phyloP scores from a whole-genome alignment of 805 yeast species.

The Soucietia sequanensis region DNA sequence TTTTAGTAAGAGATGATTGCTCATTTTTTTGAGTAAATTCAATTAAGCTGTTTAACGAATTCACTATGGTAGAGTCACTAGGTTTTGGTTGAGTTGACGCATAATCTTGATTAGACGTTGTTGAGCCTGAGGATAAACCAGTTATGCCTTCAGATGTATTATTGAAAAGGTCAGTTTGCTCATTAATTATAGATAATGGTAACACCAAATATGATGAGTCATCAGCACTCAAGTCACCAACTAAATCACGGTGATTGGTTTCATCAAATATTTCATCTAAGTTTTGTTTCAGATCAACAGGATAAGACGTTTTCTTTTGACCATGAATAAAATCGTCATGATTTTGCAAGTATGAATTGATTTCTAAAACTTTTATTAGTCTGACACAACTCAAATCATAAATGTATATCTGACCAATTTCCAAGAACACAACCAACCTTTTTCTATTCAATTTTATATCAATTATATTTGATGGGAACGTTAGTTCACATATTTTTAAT shows the following conservation, averaged over 20 bases:
- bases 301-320: neutral
- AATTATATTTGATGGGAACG: slow-evolving; percentile 75
- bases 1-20: slow-evolving; percentile 9
- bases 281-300: neutral
- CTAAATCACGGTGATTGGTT: slow-evolving; percentile 12
- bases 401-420: slow-evolving; percentile 74
- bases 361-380: slow-evolving; percentile 48
- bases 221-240: slow-evolving; percentile 37
- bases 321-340: slow-evolving; percentile 3
- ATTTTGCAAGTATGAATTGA: slow-evolving; percentile 11
- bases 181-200: slow-evolving; percentile 29
- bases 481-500: slow-evolving; percentile 74
- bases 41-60: slow-evolving; percentile 17
- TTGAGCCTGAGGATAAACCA: slow-evolving; percentile 2
- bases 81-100: slow-evolving; percentile 15
- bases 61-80: slow-evolving; percentile 15
- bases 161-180: slow-evolving; percentile 32
- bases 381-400: slow-evolving; percentile 92
- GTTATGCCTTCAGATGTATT: slow-evolving; percentile 7
- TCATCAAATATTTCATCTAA: slow-evolving; percentile 1
- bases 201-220: slow-evolving; percentile 34
- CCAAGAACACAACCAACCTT: slow-evolving; percentile 71
- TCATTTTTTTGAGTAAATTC: slow-evolving; percentile 25
- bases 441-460: slow-evolving; percentile 78
- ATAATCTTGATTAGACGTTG: slow-evolving; percentile 4